phyloP scores from a whole-genome alignment of 345 rosid genomes.

The Eucalyptus globulus region DNA sequence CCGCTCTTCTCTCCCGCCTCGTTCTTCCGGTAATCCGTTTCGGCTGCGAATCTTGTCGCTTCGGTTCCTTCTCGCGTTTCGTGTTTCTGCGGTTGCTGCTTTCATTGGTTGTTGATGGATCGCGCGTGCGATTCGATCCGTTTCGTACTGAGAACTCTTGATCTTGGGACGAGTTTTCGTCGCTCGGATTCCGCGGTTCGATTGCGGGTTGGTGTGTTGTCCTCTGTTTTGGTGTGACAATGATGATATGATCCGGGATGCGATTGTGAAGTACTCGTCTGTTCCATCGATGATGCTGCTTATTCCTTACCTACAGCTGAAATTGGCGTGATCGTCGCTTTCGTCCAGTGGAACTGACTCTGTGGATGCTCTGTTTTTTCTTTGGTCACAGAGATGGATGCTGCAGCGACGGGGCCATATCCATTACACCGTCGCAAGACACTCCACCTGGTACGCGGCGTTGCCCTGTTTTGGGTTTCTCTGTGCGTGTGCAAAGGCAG shows the following conservation, averaged over 20 bases:
- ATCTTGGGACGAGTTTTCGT: neutral
- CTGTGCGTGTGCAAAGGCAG: neutral
- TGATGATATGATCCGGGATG: neutral
- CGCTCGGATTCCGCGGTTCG: neutral
- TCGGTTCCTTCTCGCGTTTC: neutral
- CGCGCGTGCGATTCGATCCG: neutral
- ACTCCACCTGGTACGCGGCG: conserved; percentile 43
- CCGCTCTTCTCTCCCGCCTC: neutral
- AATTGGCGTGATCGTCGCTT: neutral
- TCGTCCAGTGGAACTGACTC: neutral
- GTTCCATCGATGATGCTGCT: neutral
- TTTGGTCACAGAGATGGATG: conserved; percentile 31
- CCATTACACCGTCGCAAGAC: conserved; percentile 68
- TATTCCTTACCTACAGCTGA: neutral
- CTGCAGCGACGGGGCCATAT: conserved; percentile 20
- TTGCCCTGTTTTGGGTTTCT: neutral
- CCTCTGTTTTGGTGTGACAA: neutral
- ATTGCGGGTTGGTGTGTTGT: neutral
- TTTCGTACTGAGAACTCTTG: neutral
- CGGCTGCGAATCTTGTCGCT: neutral
- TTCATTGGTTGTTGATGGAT: neutral
- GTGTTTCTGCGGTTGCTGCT: neutral
- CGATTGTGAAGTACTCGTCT: neutral
- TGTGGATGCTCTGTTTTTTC: neutral
- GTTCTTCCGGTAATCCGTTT: neutral